Evolutionary conservation across 768 basidiomycete species (phyloP), one percentile per base, ranked within the genome.

Genomic region (Cytidiella melzeri): DNA sequence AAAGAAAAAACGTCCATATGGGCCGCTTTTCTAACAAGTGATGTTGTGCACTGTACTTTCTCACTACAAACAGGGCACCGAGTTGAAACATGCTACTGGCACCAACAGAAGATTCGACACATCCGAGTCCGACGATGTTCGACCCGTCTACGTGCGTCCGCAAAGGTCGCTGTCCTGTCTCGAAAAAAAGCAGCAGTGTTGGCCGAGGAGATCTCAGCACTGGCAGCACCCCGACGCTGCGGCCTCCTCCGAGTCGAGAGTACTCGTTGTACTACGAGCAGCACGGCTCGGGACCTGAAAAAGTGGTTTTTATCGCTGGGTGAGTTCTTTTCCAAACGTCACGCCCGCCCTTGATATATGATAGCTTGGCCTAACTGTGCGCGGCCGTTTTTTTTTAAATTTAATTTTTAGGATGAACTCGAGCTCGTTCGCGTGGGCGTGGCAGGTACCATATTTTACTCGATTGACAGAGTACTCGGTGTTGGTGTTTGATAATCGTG

Each of bases 401-500:
- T n/a, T n/a, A n/a, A n/a, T n/a, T n/a, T n/a, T n/a, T 52, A 83
- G 81, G 3, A 55, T 89, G 53, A 87, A 83, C 61, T 71, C 73
- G 46, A 80, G 69, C 54, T 79, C 73, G 4, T 87, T 82, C 57
- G 72, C 72, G 1, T 89, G 85, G 88, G 59, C 62, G 0, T 58
- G 67, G 1, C 87, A 91, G 61, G 83, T 91, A 2, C 63, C 73
- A 3, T 70, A 84, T 59, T 89, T 92, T 55, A 71, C 74, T 5
- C 64, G 60, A n/a, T 62, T 73, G 13, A 65, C 70, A 12, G 67
- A 79, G 27, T 84, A 83, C 58, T 73, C 79, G 1, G 68, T 78
- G 12, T 69, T 92, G 2, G 85, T 88, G 4, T 89, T 92, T 60
- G 90, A 92, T 64, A 91, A 92, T 62, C 76, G 90, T 28, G 90